These are phyloP conservation scores for Cucurbita moschata DNA, from an alignment of 306 rosid genomes.

Conservation along the genomic window DNA sequence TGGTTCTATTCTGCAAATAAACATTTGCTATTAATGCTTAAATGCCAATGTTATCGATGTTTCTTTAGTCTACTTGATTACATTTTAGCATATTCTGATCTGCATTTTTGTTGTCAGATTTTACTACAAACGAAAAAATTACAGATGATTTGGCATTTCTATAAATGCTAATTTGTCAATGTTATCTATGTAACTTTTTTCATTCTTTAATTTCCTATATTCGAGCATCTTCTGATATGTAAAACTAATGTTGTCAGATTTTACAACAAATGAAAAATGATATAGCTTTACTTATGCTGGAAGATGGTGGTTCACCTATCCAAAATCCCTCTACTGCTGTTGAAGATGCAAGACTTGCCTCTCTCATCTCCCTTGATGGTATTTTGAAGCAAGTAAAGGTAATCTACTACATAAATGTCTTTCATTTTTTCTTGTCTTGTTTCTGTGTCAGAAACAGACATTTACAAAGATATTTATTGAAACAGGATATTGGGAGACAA, in stretches of 20 bases:
- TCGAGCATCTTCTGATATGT: conserved; percentile 7
- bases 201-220: not conserved
- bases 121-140: not conserved
- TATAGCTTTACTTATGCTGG: conserved; percentile 60
- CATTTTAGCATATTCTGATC: too few relatives aligned
- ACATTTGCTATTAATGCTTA: not conserved
- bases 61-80: too few relatives aligned
- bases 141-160: not conserved
- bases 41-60: not conserved
- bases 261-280: conserved; percentile 90
- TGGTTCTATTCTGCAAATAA: not conserved
- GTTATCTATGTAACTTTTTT: not conserved
- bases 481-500: conserved; percentile 57
- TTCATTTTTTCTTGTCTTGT: not conserved
- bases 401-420: conserved; percentile 7
- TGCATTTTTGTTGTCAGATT: too few relatives aligned
- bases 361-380: conserved; percentile 88
- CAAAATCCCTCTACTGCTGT: conserved; percentile 86
- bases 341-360: conserved; percentile 90
- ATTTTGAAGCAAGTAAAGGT: conserved; percentile 91
- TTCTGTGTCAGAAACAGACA: not conserved
- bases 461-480: conserved; percentile 8
- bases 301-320: conserved; percentile 63
- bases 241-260: conserved; percentile 34
- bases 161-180: not conserved